Base-by-base conservation (phyloP, 2,329 filamentous ascomycete genomes). In the Penicillium sp. region DNA sequence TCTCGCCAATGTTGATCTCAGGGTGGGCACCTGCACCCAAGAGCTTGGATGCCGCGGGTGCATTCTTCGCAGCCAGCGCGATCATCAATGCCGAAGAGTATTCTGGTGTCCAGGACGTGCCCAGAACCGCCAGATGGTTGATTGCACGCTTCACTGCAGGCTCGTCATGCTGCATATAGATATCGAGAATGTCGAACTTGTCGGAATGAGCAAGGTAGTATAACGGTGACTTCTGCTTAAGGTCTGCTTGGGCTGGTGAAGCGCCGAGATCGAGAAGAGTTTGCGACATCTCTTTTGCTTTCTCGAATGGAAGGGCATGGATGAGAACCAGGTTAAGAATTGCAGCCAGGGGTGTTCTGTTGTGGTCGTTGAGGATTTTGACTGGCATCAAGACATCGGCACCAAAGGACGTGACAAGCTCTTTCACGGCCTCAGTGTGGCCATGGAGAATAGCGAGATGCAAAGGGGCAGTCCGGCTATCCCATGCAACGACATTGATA, bases 401-500 rank as follows among this genome's bases (percentile, higher is more conserved):
- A 7, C 87, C 88, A 61, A 87, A 93, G 1, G 77, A 77, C 39
- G 82, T 74, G 45, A 86, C 84, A 6, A 95, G 77, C 22, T 81
- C 67, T 50, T 83, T 79, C 13, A 91, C 85, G 10, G 82, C 78
- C 4, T 84, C 77, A 24, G 78, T 72, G 56, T 91, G 83, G 0
- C 87, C 87, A 52, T 81, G 79, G 1, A 87, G 65, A 53, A 94
- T 88, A 7, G 88, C 88, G 26, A 89, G 76, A 64, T 95, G 88
- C 5, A 94, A 74, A 1, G 88, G 81, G 12, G 84, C 85, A 50
- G 82, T 80, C 4, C 83, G 81, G 5, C 76, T 78, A 59, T 94
- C 88, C 88, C 88, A 95, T 1, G 87, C 81, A n/a, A 86, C 64
- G 1, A 85, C 78, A 56, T 94, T 83, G 52, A 90, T 77, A 57